Percentiles rank a stretch among this genome's conserved stretches.
These are phyloP conservation scores for Neurospora sp. DNA, from an alignment of 495 filamentous ascomycete species.

Conservation along the genomic window DNA sequence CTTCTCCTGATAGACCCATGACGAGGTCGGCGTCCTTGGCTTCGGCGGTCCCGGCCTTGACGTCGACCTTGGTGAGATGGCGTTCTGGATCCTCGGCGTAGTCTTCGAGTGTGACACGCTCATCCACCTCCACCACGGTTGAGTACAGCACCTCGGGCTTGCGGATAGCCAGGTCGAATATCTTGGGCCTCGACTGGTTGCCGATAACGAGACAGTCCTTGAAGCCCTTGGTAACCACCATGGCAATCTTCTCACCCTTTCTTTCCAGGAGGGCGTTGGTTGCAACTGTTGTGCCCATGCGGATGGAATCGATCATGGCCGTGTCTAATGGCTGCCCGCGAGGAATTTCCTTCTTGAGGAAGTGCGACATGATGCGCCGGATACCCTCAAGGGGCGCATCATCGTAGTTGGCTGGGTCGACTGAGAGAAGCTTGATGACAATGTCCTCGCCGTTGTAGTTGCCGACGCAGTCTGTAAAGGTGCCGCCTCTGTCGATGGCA, in stretches of 20 bases:
- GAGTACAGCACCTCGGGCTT: constrained; percentile 75
- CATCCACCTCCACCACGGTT: constrained; percentile 66
- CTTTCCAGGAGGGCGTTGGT: constrained; percentile 85
- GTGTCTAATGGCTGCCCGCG: constrained; percentile 79
- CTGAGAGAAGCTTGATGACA: constrained; percentile 82
- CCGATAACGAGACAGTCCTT: constrained; percentile 83
- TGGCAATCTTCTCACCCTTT: constrained; percentile 85
- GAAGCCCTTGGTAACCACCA: constrained; percentile 90
- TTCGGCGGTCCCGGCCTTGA: constrained; percentile 35
- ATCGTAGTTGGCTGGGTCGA: constrained; percentile 78
- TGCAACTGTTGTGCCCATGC: constrained; percentile 85
- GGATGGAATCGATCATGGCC: constrained; percentile 69
- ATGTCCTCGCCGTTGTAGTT: constrained; percentile 58
- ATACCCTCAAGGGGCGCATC: constrained; percentile 91
- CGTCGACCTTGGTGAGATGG: constrained; percentile 37
- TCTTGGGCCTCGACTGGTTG: constrained; percentile 73
- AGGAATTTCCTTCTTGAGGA: constrained; percentile 63
- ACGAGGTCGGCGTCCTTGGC: constrained; percentile 45
- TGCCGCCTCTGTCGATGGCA: constrained; percentile 59
- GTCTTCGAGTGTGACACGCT: constrained; percentile 79
- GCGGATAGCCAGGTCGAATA: constrained; percentile 73
- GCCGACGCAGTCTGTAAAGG: constrained; percentile 64
- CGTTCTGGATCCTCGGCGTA: constrained; percentile 74
- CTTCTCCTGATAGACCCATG: constrained; percentile 57
- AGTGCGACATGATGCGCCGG: constrained; percentile 75